Evolutionary conservation across 1,139 yeast species (phyloP).

Genomic region (Pichia sp.): DNA sequence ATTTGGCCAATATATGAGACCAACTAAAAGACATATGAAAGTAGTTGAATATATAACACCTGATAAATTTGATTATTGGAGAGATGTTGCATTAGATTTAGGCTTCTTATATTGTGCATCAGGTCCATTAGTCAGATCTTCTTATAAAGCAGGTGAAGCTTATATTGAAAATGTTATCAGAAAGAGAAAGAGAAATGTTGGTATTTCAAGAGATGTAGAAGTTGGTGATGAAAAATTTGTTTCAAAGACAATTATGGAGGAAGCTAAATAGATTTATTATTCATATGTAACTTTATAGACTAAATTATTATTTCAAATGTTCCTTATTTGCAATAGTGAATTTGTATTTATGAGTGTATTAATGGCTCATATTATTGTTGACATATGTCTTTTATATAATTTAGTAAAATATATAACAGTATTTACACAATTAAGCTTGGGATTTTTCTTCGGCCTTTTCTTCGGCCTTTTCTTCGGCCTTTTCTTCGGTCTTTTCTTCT

Average conservation of each 20-base stretch:
- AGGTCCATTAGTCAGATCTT: conserved; percentile 93
- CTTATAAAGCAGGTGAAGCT: conserved; percentile 97
- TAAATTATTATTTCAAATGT: too few species aligned
- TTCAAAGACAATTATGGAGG: conserved; percentile 19
- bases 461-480: background rate
- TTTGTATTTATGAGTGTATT: background rate
- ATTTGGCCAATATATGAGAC: conserved; percentile 98
- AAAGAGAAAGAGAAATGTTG: conserved; percentile 47
- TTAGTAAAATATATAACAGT: background rate
- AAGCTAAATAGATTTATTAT: background rate
- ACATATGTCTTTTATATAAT: background rate
- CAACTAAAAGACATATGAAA: conserved; percentile 97
- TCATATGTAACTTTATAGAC: background rate
- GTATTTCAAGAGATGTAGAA: conserved; percentile 28
- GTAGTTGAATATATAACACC: conserved; percentile 96
- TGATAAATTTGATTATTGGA: conserved; percentile 92
- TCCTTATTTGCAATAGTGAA: background rate
- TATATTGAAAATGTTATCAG: conserved; percentile 90
- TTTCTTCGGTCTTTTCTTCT: conserved; percentile 12
- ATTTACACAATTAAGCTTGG: background rate
- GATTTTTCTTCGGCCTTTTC: conserved; percentile 1
- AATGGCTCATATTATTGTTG: too few species aligned
- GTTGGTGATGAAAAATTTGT: conserved; percentile 26
- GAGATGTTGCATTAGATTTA: conserved; percentile 74
- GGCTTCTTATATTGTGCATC: conserved; percentile 96